A percentile compares a stretch with the other conserved stretches of the same genome.
phyloP scores from a whole-genome alignment of 2,329 filamentous ascomycete species.

The Mycosphaerella arachidis region DNA sequence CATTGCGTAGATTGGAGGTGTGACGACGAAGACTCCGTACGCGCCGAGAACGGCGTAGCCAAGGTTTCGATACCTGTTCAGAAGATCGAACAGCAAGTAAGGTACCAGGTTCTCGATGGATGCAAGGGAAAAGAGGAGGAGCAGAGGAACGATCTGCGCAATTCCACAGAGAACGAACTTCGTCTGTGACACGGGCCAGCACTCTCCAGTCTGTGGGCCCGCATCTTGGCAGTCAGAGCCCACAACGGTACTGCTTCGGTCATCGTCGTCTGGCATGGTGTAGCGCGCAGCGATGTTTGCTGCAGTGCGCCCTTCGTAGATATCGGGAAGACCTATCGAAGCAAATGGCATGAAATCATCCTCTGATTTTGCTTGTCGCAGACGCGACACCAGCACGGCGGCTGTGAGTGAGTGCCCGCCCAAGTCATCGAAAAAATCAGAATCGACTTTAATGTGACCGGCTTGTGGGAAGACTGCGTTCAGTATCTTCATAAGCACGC shows the following conservation, averaged over 20 bases:
- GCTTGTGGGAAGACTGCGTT: conserved; percentile 43
- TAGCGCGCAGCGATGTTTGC: conserved; percentile 20
- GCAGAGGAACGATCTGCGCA: conserved; percentile 20
- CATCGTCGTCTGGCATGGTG: conserved; percentile 4
- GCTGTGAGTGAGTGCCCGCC: conserved; percentile 74
- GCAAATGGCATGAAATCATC: conserved; percentile 19
- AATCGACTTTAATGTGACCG: conserved; percentile 41
- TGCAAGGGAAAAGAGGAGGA: conserved; percentile 22
- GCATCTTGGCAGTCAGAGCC: conserved; percentile 10
- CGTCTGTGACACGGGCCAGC: conserved; percentile 15
- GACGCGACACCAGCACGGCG: conserved; percentile 22
- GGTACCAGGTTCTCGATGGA: conserved; percentile 25
- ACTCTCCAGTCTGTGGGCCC: conserved; percentile 20
- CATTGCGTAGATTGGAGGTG: conserved; percentile 21
- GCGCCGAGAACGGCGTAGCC: conserved; percentile 20
- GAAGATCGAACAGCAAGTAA: conserved; percentile 23
- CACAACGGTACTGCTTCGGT: conserved; percentile 6
- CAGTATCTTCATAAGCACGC: conserved; percentile 11
- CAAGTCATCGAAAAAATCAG: conserved; percentile 65
- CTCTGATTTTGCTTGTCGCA: conserved; percentile 11
- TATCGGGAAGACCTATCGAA: conserved; percentile 24
- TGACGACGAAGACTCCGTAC: conserved; percentile 20
- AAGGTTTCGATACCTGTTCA: conserved; percentile 6
- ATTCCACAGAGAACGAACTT: conserved; percentile 22
- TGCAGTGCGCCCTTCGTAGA: conserved; percentile 24